Evolutionary conservation across 805 yeast genomes (phyloP).

Genomic region (Saturnispora zaruensis): DNA sequence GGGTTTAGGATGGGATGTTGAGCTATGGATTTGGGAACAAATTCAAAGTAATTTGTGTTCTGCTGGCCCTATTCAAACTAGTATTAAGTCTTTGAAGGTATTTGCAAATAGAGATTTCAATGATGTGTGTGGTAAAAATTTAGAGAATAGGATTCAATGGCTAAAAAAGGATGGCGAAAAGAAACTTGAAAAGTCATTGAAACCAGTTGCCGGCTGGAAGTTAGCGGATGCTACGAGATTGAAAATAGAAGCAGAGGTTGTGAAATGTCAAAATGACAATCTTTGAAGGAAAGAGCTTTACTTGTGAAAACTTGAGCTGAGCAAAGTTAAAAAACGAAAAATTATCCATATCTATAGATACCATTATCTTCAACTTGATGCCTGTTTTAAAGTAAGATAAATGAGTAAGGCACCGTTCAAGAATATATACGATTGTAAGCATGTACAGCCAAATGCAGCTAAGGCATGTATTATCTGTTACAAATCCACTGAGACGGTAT

Average conservation of each 20-base stretch:
- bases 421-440: slow-evolving; percentile 31
- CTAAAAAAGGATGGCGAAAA: slow-evolving; percentile 16
- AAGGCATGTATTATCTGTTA: slow-evolving; percentile 44
- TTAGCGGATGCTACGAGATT: slow-evolving; percentile 7
- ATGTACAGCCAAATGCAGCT: slow-evolving; percentile 34
- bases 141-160: slow-evolving; percentile 22
- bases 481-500: slow-evolving; percentile 39
- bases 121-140: slow-evolving; percentile 16
- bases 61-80: background rate
- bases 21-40: slow-evolving; percentile 21
- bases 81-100: slow-evolving; percentile 13
- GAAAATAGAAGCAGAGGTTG: background rate
- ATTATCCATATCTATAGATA: background rate
- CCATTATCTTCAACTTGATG: background rate
- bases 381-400: background rate
- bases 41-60: slow-evolving; percentile 19
- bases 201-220: slow-evolving; percentile 10
- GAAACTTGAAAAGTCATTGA: background rate
- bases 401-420: slow-evolving; percentile 19
- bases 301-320: background rate
- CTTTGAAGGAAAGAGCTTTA: background rate
- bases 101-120: slow-evolving; percentile 18
- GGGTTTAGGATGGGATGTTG: slow-evolving; percentile 20
- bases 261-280: background rate
- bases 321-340: background rate